A percentile compares a stretch with the other conserved stretches of the same genome.
These are phyloP conservation scores for Agapanthus africanus DNA, from an alignment of 106 monocot genomes.

Conservation along the genomic window DNA sequence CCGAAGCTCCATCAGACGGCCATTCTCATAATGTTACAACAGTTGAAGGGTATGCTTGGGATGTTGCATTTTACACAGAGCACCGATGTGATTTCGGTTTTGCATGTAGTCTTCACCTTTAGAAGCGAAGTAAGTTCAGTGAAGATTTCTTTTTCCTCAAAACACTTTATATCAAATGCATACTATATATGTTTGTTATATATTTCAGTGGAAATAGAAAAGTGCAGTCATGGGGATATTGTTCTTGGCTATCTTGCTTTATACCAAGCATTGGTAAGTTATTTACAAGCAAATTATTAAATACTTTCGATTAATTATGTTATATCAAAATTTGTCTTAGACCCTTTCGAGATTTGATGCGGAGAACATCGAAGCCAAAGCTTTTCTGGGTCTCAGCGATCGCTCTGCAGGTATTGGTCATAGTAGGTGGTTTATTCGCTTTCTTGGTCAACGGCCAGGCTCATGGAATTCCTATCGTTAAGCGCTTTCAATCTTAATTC, in stretches of 20 bases:
- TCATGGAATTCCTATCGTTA: slow-evolving; percentile 74
- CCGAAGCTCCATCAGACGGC: too few species aligned
- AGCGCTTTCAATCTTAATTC: background rate
- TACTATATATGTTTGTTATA: background rate
- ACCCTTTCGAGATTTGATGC: background rate
- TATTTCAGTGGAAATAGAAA: slow-evolving; percentile 78
- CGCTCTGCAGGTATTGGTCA: slow-evolving; percentile 50
- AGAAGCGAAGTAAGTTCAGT: slow-evolving; percentile 7
- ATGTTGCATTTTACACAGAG: slow-evolving; percentile 13
- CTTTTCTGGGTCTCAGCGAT: slow-evolving; percentile 77
- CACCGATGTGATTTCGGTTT: slow-evolving; percentile 15
- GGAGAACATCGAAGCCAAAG: slow-evolving; percentile 51
- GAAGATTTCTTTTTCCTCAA: background rate
- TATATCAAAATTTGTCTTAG: background rate
- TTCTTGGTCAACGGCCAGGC: slow-evolving; percentile 39
- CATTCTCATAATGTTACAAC: slow-evolving; percentile 19
- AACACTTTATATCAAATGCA: background rate
- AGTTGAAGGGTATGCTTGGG: slow-evolving; percentile 24
- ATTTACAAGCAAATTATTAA: background rate
- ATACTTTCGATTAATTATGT: background rate
- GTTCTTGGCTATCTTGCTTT: slow-evolving; percentile 51
- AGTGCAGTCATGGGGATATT: slow-evolving; percentile 57
- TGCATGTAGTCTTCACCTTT: slow-evolving; percentile 8
- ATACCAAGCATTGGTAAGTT: slow-evolving; percentile 48
- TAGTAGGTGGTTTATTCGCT: slow-evolving; percentile 55